Base-by-base conservation (phyloP, 1,284 basidiomycete genomes). In the Mycena citricolor region DNA sequence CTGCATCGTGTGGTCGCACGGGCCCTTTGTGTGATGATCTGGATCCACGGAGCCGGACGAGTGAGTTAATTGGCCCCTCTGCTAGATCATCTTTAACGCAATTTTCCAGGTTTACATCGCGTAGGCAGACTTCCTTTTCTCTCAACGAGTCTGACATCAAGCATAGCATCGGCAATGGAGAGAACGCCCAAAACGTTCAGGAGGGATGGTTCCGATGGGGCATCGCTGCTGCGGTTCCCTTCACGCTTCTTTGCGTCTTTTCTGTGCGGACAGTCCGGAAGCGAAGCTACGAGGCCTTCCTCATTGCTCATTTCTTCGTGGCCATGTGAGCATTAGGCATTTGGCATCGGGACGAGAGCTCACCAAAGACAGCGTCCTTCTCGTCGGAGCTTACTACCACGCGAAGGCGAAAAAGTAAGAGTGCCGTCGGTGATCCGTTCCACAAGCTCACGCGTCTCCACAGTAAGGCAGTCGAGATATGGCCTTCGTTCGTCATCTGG, bases 401-500 rank as follows among this genome's bases (percentile, higher is more conserved):
- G 59, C 66, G 8, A 49, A 54, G 8, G 51, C 57, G 3, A 55
- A 59, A 49, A 44, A 42, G 61, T 63, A 37, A 32, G 60, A 56
- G 8, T 13, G 4, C 13, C 25, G 12, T 7, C 22, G 7, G 21
- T 5, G 39, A 31, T 20, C 21, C 11, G 40, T 47, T 20, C 30
- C 17, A 3, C 14, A 24, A 21, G 5, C 41, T 41, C 43, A 45
- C 10, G 11, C 14, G n/a, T n/a, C n/a, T n/a, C 24, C 40, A 57
- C 13, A 54, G 58, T 3, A 54, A 55, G 26, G 64, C 57, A 39
- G 59, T 63, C 47, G 74, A 73, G 51, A 55, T 77, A 21, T 79
- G 77, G 76, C 79, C 81, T 4, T 68, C 71, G 1, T 71, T 83
- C 61, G 62, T 83, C 52, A 59, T 86, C 24, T 88, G 83, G 83